These are phyloP conservation scores for Saitozyma podzolica DNA, from an alignment of 768 basidiomycete genomes.

Conservation along the genomic window DNA sequence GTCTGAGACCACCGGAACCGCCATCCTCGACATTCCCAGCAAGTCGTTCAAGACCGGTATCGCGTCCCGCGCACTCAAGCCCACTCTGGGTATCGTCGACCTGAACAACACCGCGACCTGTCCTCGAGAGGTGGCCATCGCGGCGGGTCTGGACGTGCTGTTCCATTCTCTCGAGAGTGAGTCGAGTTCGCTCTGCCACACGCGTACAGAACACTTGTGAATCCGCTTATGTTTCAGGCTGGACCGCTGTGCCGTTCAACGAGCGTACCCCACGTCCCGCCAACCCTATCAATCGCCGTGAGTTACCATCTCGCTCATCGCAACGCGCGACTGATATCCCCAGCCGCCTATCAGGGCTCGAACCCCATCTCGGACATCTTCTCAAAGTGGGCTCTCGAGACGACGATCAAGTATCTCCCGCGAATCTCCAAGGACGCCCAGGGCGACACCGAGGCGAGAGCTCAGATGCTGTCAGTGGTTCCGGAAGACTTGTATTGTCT, in stretches of 20 bases:
- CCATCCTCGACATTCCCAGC: constrained; percentile 83
- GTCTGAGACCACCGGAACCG: constrained; percentile 91
- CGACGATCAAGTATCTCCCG: constrained; percentile 85
- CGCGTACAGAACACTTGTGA: background rate
- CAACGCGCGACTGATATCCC: background rate
- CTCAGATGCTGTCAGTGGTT: constrained; percentile 77
- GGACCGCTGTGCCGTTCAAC: constrained; percentile 60
- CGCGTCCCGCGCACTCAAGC: constrained; percentile 85
- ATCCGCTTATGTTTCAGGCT: constrained; percentile 5
- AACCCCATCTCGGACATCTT: constrained; percentile 83
- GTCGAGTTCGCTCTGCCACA: constrained; percentile 33
- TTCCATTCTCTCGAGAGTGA: constrained; percentile 94
- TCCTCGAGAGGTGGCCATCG: constrained; percentile 88
- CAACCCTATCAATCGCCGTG: constrained; percentile 84
- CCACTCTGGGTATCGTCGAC: constrained; percentile 80
- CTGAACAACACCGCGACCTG: constrained; percentile 88
- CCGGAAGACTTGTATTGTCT: background rate
- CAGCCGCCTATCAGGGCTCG: constrained; percentile 47
- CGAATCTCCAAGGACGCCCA: constrained; percentile 71
- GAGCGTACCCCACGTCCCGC: constrained; percentile 84
- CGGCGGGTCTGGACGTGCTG: constrained; percentile 88
- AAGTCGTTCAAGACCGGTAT: constrained; percentile 95
- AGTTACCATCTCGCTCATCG: constrained; percentile 4
- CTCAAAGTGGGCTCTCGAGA: constrained; percentile 83
- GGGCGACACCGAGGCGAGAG: constrained; percentile 76